Evolutionary conservation across 495 filamentous ascomycete genomes (phyloP).

Genomic region (Lepraria neglecta): DNA sequence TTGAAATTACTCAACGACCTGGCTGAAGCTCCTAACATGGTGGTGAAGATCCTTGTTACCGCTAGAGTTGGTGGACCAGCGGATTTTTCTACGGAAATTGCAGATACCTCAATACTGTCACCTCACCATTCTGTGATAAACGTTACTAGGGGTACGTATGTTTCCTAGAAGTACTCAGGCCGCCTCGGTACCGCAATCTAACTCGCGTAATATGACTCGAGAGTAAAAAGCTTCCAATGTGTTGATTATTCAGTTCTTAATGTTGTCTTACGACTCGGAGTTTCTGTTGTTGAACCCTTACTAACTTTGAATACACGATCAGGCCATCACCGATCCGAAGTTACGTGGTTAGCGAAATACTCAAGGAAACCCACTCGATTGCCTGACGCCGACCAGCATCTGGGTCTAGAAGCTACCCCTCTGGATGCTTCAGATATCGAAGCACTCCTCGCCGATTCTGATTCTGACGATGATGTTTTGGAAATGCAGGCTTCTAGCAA

Average conservation of each 20-base stretch:
- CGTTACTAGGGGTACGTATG: constrained; percentile 2
- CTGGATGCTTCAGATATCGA: neutral
- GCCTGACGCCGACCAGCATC: neutral
- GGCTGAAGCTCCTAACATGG: constrained; percentile 7
- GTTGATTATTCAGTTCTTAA: too few species aligned
- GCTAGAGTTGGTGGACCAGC: constrained; percentile 9
- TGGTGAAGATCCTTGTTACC: constrained; percentile 22
- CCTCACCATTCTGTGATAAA: constrained; percentile 14
- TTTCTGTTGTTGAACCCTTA: too few species aligned
- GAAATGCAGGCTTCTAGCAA: neutral
- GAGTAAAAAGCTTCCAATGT: too few species aligned
- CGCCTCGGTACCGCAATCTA: too few species aligned
- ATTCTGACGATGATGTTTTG: neutral
- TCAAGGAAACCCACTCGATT: constrained; percentile 13
- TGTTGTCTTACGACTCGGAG: too few species aligned
- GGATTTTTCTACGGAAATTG: constrained; percentile 3
- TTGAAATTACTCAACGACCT: constrained; percentile 14
- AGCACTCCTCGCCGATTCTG: neutral
- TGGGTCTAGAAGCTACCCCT: neutral
- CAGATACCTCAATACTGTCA: constrained; percentile 6
- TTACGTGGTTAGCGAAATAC: constrained; percentile 10
- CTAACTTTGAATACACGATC: too few species aligned
- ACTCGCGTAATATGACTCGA: too few species aligned
- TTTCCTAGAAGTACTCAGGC: too few species aligned
- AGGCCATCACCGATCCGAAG: constrained; percentile 14